These are phyloP conservation scores for Suhomyces panamericanus DNA, from an alignment of 1,139 yeast genomes.

Conservation along the genomic window DNA sequence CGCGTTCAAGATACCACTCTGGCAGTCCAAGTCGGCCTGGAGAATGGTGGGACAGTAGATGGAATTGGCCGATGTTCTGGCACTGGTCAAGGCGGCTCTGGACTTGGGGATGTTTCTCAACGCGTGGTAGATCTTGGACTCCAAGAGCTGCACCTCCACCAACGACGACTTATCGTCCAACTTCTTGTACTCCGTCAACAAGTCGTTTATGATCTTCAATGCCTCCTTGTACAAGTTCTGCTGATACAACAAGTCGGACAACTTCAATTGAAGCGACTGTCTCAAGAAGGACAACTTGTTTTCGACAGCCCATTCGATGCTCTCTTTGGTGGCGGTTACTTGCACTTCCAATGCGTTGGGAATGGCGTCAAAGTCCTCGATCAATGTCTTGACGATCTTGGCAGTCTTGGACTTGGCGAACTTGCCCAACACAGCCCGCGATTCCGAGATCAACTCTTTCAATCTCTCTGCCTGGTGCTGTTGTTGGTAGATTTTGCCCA, in stretches of 20 bases:
- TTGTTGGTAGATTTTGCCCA: slow-evolving; percentile 58
- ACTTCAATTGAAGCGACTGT: slow-evolving; percentile 82
- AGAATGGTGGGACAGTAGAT: slow-evolving; percentile 92
- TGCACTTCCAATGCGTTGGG: slow-evolving; percentile 72
- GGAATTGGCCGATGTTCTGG: slow-evolving; percentile 94
- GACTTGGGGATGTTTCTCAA: slow-evolving; percentile 91
- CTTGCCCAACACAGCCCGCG: slow-evolving; percentile 66
- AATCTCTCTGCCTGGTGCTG: slow-evolving; percentile 51
- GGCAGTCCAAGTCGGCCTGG: slow-evolving; percentile 93
- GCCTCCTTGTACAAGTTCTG: slow-evolving; percentile 71
- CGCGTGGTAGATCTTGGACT: slow-evolving; percentile 87
- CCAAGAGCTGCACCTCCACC: slow-evolving; percentile 93
- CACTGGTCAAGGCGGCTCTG: slow-evolving; percentile 89
- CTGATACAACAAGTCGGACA: slow-evolving; percentile 71
- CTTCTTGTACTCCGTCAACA: slow-evolving; percentile 84
- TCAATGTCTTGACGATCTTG: slow-evolving; percentile 72
- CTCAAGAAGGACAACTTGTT: slow-evolving; percentile 87
- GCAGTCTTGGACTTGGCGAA: slow-evolving; percentile 96
- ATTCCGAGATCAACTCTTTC: slow-evolving; percentile 61
- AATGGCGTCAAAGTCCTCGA: slow-evolving; percentile 73
- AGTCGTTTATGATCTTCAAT: slow-evolving; percentile 64
- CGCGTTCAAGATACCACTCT: slow-evolving; percentile 94
- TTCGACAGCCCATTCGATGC: slow-evolving; percentile 83
- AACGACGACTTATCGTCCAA: slow-evolving; percentile 93
- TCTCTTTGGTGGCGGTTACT: slow-evolving; percentile 70